These are phyloP conservation scores for Cydonia oblonga DNA, from an alignment of 331 rosid genomes.

Conservation along the genomic window DNA sequence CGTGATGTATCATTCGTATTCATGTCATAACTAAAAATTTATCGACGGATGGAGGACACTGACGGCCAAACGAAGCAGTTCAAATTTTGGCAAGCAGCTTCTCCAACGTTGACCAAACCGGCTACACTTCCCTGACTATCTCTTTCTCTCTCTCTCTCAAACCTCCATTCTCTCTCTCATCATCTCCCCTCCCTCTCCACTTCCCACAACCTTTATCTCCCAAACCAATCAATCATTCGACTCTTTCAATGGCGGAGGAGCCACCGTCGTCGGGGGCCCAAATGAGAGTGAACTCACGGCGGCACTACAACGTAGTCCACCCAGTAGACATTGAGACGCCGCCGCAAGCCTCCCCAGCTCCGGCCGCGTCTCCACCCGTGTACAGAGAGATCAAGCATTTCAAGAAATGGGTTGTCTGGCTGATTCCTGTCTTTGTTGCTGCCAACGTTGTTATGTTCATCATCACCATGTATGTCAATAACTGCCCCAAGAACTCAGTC, in stretches of 20 bases:
- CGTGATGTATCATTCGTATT: too few relatives aligned
- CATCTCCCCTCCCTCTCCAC: too few relatives aligned
- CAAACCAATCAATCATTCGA: neutral
- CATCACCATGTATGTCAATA: conserved; percentile 75
- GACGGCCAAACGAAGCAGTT: neutral
- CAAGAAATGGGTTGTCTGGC: conserved; percentile 73
- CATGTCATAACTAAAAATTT: too few relatives aligned
- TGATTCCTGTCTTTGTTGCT: conserved; percentile 54
- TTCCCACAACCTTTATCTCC: too few relatives aligned
- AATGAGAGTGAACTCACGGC: conserved; percentile 38
- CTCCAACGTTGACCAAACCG: conserved; percentile 2
- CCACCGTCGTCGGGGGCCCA: conserved; percentile 22
- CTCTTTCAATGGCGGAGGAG: conserved; percentile 33
- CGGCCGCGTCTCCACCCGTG: conserved; percentile 8
- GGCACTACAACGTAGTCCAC: conserved; percentile 33
- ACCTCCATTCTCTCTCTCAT: too few relatives aligned
- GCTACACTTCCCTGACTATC: neutral
- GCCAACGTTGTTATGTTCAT: conserved; percentile 47
- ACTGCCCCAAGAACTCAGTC: conserved; percentile 71
- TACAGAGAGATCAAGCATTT: conserved; percentile 41
- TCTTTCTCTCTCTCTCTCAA: too few relatives aligned
- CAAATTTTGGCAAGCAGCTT: neutral
- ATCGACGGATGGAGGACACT: too few relatives aligned
- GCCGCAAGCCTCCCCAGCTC: conserved; percentile 18
- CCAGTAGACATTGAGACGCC: conserved; percentile 27